Evolutionary conservation across 1,139 yeast species (phyloP), one percentile per base, ranked within the genome.

Genomic region (Meyerozyma athensensis): DNA sequence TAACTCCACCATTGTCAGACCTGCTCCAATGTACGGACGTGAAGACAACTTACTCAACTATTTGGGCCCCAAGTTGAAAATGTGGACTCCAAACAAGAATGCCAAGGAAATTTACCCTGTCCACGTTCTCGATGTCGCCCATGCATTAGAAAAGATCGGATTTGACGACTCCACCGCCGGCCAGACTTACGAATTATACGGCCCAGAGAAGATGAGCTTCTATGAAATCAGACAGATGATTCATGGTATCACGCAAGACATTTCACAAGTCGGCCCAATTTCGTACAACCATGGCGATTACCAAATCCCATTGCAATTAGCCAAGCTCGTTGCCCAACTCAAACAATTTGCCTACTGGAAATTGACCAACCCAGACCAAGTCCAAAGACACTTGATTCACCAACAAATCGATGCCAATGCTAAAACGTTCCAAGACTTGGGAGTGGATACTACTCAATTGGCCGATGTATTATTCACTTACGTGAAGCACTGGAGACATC

Each of bases 1-100:
- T 23, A 85, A 79, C 50, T 72, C 86, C 36, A 86, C 95, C 24
- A 85, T 86, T 54, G 94, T 86, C 32, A 80, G 96, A 61, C 96
- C 96, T 9, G 79, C 86, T 16, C 87, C 86, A 44, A 74, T 86
- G 77, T 86, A 64, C 56, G 95, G 95, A 31, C 72, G 82, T 56
- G 85, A 82, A 56, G 92, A 85, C 58, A 68, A 74, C 47, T 78
- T 86, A 56, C 69, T 86, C 52, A 81, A 80, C 63, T 73, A 73
- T 56, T 68, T 85, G 56, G 71, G 79, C 9, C 75, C 77, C 36
- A 63, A 74, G 51, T 68, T 73, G 49, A 72, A 75, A 53, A 65
- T 77, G 65, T 72, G 82, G 68, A 71, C 81, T 33, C 81, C 86
- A 39, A 77, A 83, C 61, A 73, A 72, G 56, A 77, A 79, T 59